Base-by-base conservation (phyloP, 768 basidiomycete species). In the Naematelia encephala region DNA sequence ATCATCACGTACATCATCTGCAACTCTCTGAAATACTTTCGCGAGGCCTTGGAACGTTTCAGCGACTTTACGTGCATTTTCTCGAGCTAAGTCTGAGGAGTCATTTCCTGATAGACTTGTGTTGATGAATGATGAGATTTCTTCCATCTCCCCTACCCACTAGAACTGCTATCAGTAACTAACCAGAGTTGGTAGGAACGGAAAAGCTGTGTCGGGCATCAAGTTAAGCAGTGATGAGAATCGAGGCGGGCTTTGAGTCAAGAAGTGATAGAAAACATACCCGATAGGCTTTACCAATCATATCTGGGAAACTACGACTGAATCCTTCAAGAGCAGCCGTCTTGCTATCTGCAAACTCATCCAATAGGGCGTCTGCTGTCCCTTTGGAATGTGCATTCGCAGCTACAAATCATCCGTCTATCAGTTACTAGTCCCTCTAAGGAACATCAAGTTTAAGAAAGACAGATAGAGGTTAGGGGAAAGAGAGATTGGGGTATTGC, bases 221-320 rank as follows among this genome's bases (percentile, higher is more conserved):
- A n/a, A n/a, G n/a, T n/a, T n/a, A n/a, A n/a, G n/a, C n/a, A n/a
- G n/a, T n/a, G n/a, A n/a, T n/a, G n/a, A n/a, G n/a, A n/a, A n/a
- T n/a, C n/a, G n/a, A n/a, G n/a, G n/a, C n/a, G n/a, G n/a, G n/a
- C n/a, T n/a, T n/a, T n/a, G 43, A 2, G 43, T 25, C 12, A 27
- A 34, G 46, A 44, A 2, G n/a, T n/a, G n/a, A n/a, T n/a, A n/a
- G n/a, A n/a, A 2, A 11, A 60, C 59, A 34, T 29, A 53, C 53
- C 25, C 85, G 79, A 64, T 86, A 85, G 2, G 83, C 83, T 62
- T 85, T 86, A n/a, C 82, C 83, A 19, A 84, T 72, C 83, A 85
- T 84, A 29, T 72, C 57, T 3, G 83, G 82, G 26, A 85, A 70
- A 1, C 62, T 61, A 47, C 66, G 67, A 2, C 77, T 75, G 49